phyloP scores from a whole-genome alignment of 2,329 filamentous ascomycete species.

The Cryphonectria radicalis region DNA sequence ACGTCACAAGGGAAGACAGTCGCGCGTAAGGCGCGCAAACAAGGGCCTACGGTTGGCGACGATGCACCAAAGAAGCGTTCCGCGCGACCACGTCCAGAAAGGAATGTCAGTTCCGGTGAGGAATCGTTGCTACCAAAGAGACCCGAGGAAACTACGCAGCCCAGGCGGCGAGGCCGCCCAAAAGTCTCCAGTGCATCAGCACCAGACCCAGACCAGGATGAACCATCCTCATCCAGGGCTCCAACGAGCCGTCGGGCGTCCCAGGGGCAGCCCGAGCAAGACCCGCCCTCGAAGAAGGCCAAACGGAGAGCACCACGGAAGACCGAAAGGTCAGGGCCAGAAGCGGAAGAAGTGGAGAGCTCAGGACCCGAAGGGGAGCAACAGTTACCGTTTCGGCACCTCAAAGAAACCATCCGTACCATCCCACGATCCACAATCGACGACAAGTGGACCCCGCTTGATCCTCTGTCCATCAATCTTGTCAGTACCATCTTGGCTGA shows the following conservation, averaged over 20 bases:
- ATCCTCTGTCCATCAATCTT: conserved; percentile 56
- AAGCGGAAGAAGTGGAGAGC: conserved; percentile 1
- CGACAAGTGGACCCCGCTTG: conserved; percentile 67
- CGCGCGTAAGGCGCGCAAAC: not conserved
- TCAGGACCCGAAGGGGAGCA: conserved; percentile 13
- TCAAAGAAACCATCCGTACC: conserved; percentile 54
- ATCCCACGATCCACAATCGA: conserved; percentile 69
- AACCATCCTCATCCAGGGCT: not conserved
- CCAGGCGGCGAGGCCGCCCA: conserved; percentile 30
- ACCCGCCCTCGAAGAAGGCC: conserved; percentile 1
- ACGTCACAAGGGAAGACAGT: not conserved
- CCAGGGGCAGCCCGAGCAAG: conserved; percentile 26
- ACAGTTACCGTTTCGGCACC: conserved; percentile 50
- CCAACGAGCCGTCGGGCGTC: conserved; percentile 5
- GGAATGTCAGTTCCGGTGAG: conserved; percentile 4
- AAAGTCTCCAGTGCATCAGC: conserved; percentile 20
- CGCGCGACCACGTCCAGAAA: conserved; percentile 10
- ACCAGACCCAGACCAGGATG: conserved; percentile 5
- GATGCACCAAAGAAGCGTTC: conserved; percentile 10
- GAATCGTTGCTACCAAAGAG: conserved; percentile 6
- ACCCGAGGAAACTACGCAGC: conserved; percentile 23
- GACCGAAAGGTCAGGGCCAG: not conserved
- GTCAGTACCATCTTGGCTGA: conserved; percentile 61
- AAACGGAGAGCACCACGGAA: not conserved
- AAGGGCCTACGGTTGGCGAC: not conserved